Evolutionary conservation across 805 yeast species (phyloP).

Genomic region (Phaffomyces antillensis): DNA sequence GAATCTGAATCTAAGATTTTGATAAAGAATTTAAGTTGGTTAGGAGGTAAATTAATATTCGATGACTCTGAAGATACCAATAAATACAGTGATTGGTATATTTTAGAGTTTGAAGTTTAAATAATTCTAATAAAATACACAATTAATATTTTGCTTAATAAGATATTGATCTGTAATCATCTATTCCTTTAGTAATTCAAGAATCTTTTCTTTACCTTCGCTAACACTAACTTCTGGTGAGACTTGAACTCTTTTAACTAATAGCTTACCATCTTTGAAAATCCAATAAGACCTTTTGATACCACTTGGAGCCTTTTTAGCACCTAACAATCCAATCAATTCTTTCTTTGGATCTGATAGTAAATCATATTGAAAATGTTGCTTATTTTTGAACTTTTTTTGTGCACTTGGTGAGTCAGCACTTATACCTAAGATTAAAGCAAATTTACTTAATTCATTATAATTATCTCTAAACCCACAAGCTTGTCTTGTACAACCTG

Average conservation of each 20-base stretch:
- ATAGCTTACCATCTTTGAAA: constrained; percentile 68
- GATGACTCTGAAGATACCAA: constrained; percentile 17
- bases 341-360: constrained; percentile 69
- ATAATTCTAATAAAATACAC: not conserved
- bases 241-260: constrained; percentile 30
- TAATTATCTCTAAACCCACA: constrained; percentile 74
- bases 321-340: constrained; percentile 71
- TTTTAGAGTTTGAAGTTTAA: constrained; percentile 23
- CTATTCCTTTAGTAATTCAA: constrained; percentile 26
- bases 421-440: constrained; percentile 71
- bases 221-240: constrained; percentile 51
- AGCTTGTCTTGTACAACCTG: constrained; percentile 95
- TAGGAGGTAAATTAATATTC: constrained; percentile 19
- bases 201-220: constrained; percentile 52
- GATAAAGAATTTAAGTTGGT: constrained; percentile 22
- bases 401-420: constrained; percentile 80
- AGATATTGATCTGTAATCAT: not conserved
- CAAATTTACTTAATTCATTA: constrained; percentile 44
- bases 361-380: constrained; percentile 63
- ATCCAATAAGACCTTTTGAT: constrained; percentile 90
- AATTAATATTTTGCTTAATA: no score
- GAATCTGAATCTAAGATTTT: constrained; percentile 20
- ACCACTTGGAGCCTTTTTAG: constrained; percentile 72
- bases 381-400: constrained; percentile 65
- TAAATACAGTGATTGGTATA: constrained; percentile 22